Evolutionary conservation across 208 protist genomes (phyloP).

Genomic region (Trypanosoma theileri): DNA sequence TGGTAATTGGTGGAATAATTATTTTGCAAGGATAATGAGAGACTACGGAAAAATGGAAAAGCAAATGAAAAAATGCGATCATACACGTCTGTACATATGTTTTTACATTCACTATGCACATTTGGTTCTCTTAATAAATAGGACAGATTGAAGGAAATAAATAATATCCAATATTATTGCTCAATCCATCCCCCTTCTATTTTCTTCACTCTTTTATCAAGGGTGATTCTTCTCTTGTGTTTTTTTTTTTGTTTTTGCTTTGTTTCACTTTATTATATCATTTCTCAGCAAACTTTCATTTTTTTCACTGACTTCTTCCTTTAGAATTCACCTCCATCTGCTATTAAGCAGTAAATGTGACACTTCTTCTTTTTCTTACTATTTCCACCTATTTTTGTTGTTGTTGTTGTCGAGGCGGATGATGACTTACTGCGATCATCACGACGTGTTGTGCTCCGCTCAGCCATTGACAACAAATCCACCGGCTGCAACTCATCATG

Average conservation of each 20-base stretch:
- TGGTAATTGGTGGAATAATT: too few relatives aligned
- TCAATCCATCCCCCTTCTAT: not conserved
- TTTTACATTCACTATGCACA: not conserved
- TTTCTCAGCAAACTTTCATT: not conserved
- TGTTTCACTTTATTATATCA: not conserved
- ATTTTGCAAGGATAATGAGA: not conserved
- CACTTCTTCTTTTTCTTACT: conserved; percentile 12
- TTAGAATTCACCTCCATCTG: conserved; percentile 68
- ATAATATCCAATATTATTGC: not conserved
- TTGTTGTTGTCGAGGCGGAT: not conserved
- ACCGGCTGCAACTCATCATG: conserved; percentile 65
- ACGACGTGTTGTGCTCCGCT: conserved; percentile 36
- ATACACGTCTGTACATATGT: not conserved
- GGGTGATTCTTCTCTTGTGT: not conserved
- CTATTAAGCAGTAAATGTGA: conserved; percentile 74
- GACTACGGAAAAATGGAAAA: not conserved
- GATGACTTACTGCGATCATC: not conserved
- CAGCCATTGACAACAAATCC: conserved; percentile 67
- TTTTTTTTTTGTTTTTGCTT: not conserved
- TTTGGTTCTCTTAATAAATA: too few relatives aligned
- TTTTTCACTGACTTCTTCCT: not conserved
- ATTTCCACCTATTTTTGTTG: not conserved
- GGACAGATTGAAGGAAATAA: not conserved
- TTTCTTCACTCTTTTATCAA: not conserved
- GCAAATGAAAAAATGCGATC: too few relatives aligned